Evolutionary conservation across 768 basidiomycete genomes (phyloP).

Genomic region (Boletus barrowsii): DNA sequence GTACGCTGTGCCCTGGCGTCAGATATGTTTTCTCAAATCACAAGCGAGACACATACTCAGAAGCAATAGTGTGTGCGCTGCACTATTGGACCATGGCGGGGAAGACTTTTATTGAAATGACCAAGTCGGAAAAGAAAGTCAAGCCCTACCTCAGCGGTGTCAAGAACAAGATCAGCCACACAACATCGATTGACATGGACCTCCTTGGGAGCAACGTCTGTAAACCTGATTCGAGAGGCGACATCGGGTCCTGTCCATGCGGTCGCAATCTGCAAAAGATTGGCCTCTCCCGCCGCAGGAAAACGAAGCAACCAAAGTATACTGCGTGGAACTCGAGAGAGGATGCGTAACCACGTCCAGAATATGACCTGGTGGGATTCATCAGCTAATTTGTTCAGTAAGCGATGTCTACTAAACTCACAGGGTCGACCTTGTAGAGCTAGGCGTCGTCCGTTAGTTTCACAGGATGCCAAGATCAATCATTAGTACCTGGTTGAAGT

Average conservation of each 20-base stretch:
- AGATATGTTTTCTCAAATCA: not conserved
- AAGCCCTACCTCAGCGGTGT: conserved; percentile 44
- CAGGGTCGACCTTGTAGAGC: conserved; percentile 48
- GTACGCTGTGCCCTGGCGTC: conserved; percentile 33
- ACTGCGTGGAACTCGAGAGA: conserved; percentile 41
- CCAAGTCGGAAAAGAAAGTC: not conserved
- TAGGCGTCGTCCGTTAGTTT: conserved; percentile 16
- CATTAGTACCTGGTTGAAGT: conserved; percentile 47
- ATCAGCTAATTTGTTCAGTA: not conserved
- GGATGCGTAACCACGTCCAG: conserved; percentile 47
- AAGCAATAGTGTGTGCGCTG: conserved; percentile 51
- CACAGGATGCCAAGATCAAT: not conserved
- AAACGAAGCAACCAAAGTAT: conserved; percentile 55
- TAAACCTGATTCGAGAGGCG: conserved; percentile 45
- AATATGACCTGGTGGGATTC: conserved; percentile 36
- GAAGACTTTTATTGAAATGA: not conserved
- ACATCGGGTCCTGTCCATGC: conserved; percentile 47
- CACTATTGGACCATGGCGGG: conserved; percentile 32
- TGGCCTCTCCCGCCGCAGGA: conserved; percentile 44
- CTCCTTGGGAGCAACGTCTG: conserved; percentile 47
- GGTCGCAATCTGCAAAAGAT: conserved; percentile 40
- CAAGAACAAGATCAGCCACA: conserved; percentile 50
- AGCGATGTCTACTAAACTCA: conserved; percentile 11
- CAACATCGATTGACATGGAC: conserved; percentile 43
- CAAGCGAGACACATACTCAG: conserved; percentile 36